A percentile compares a stretch with the other conserved stretches of the same genome.
Conservation (phyloP, 164 flowering plant species). For the Litsea cubeba region DNA sequence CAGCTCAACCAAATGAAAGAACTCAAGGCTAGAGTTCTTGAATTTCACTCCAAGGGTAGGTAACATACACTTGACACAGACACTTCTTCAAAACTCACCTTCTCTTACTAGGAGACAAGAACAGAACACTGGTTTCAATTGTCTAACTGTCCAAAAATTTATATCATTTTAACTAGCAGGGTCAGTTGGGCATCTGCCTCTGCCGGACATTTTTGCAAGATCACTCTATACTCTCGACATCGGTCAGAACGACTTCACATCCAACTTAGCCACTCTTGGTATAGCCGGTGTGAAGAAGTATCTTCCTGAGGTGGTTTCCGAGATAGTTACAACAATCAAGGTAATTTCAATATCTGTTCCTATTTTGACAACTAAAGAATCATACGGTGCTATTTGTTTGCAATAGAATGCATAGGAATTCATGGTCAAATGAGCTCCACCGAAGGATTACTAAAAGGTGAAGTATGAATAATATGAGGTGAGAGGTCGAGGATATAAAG, state of each 20-base stretch:
- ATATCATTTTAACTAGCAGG: not conserved
- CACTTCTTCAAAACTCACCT: not conserved
- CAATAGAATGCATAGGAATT: no score
- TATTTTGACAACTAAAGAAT: not conserved
- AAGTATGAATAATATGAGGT: no score
- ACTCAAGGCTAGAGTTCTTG: constrained; percentile 49
- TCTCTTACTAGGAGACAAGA: not conserved
- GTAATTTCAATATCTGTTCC: constrained; percentile 24
- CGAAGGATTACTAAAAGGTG: no score
- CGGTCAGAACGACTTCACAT: constrained; percentile 92
- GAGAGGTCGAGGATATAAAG: no score
- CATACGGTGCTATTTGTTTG: not conserved
- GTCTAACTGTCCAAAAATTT: not conserved
- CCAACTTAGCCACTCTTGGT: constrained; percentile 46
- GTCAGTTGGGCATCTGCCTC: constrained; percentile 38
- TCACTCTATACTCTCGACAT: constrained; percentile 74
- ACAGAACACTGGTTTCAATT: not conserved
- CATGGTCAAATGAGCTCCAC: no score
- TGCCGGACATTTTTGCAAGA: constrained; percentile 48
- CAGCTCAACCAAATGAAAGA: constrained; percentile 91
- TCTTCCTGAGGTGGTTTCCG: constrained; percentile 60
- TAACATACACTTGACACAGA: not conserved
- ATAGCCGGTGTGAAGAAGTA: constrained; percentile 45
- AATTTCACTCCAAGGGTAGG: constrained; percentile 26
- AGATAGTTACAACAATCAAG: constrained; percentile 57